These are phyloP conservation scores for Lunularia cruciata DNA, from an alignment of 225 moss, liverwort and hornwort species.

Conservation along the genomic window DNA sequence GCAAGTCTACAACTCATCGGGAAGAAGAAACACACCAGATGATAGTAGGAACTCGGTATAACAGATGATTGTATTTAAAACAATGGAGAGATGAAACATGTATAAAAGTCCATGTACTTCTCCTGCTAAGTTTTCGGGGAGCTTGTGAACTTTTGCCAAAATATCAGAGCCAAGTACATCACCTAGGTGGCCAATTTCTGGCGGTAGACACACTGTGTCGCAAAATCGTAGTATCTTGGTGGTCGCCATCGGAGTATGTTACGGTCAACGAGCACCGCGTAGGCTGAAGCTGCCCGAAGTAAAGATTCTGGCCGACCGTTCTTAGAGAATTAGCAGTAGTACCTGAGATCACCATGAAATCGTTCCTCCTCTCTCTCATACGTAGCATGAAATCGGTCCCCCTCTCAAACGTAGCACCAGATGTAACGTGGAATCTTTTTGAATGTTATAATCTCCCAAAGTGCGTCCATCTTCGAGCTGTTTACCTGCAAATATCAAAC, in stretches of 20 bases:
- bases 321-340: neutral
- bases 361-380: too few relatives aligned
- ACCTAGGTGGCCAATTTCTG: neutral
- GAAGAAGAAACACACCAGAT: slow-evolving; percentile 6
- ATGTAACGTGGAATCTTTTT: slow-evolving; percentile 24
- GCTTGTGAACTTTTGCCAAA: slow-evolving; percentile 1
- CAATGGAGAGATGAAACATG: slow-evolving; percentile 17
- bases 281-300: neutral
- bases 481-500: slow-evolving; percentile 27
- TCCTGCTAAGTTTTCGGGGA: slow-evolving; percentile 11
- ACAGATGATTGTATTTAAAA: slow-evolving; percentile 9
- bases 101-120: slow-evolving; percentile 3
- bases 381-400: slow-evolving; percentile 20
- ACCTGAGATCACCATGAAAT: neutral
- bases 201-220: slow-evolving; percentile 13
- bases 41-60: slow-evolving; percentile 1
- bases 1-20: neutral
- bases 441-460: slow-evolving; percentile 28
- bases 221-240: slow-evolving; percentile 3
- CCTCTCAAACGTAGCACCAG: slow-evolving; percentile 26
- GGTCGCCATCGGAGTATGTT: slow-evolving; percentile 16
- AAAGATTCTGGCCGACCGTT: neutral
- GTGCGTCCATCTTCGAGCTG: slow-evolving; percentile 32
- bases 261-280: slow-evolving; percentile 2
- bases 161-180: neutral